These are phyloP conservation scores for Malus hybrid DNA, from an alignment of 331 rosid species.

Conservation along the genomic window DNA sequence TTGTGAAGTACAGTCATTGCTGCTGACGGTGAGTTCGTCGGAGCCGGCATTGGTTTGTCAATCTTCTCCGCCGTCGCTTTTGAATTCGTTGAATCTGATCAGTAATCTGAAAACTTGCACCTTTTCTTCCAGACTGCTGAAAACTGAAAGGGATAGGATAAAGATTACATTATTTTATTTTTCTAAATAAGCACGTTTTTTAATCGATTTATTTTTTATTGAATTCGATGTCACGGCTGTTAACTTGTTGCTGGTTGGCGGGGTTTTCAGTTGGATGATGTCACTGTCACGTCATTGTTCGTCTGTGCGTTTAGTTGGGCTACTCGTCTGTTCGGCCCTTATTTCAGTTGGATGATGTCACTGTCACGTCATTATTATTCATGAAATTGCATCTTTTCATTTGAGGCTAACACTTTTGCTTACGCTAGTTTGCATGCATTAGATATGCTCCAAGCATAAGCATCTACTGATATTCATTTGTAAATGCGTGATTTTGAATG, in stretches of 20 bases:
- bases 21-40: neutral
- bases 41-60: neutral
- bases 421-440: too few species aligned
- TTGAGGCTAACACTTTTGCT: too few species aligned
- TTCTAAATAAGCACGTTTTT: neutral
- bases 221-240: neutral
- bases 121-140: too few species aligned
- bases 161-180: neutral
- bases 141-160: neutral
- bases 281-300: too few species aligned
- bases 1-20: slow-evolving; percentile 35
- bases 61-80: slow-evolving; percentile 1
- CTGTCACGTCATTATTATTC: too few species aligned
- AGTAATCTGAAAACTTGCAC: neutral
- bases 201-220: neutral
- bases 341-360: too few species aligned
- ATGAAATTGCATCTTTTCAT: too few species aligned
- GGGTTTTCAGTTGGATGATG: neutral
- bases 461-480: too few species aligned
- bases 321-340: too few species aligned
- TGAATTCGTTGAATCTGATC: neutral
- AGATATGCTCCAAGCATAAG: too few species aligned
- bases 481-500: too few species aligned
- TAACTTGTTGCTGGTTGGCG: neutral
- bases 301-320: too few species aligned